Evolutionary conservation across 345 rosid genomes (phyloP).

Genomic region (Nasturtium officinale): DNA sequence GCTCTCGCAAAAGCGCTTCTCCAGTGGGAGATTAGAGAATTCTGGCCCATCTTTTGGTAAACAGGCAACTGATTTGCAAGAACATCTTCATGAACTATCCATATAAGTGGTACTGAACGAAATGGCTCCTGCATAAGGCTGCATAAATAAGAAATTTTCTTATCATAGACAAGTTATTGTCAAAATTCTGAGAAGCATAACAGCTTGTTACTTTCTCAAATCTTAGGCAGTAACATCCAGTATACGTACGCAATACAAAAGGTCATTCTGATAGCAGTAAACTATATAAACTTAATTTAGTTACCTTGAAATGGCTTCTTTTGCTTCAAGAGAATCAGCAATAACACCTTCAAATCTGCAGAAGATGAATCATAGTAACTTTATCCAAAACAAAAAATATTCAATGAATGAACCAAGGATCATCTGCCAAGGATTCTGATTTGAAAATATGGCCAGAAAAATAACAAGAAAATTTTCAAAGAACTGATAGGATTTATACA

Average conservation of each 20-base stretch:
- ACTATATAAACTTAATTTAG: slow-evolving; percentile 29
- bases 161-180: slow-evolving; percentile 40
- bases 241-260: slow-evolving; percentile 5
- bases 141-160: slow-evolving; percentile 72
- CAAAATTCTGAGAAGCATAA: slow-evolving; percentile 23
- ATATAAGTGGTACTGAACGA: slow-evolving; percentile 80
- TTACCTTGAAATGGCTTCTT: slow-evolving; percentile 82
- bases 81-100: slow-evolving; percentile 88
- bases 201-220: slow-evolving; percentile 22
- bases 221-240: slow-evolving; percentile 21
- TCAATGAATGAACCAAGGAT: slow-evolving; percentile 28
- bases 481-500: slow-evolving; percentile 51
- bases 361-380: slow-evolving; percentile 37
- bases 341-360: slow-evolving; percentile 88
- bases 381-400: slow-evolving; percentile 32
- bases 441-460: slow-evolving; percentile 7
- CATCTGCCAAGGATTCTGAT: slow-evolving; percentile 23
- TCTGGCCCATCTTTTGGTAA: slow-evolving; percentile 64
- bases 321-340: slow-evolving; percentile 82
- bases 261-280: slow-evolving; percentile 22
- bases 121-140: slow-evolving; percentile 99
- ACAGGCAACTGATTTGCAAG: slow-evolving; percentile 77
- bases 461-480: background rate
- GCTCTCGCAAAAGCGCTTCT: slow-evolving; percentile 77
- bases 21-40: slow-evolving; percentile 74